Base-by-base conservation (phyloP, 2,329 filamentous ascomycete species). In the Curvularia spicifera region DNA sequence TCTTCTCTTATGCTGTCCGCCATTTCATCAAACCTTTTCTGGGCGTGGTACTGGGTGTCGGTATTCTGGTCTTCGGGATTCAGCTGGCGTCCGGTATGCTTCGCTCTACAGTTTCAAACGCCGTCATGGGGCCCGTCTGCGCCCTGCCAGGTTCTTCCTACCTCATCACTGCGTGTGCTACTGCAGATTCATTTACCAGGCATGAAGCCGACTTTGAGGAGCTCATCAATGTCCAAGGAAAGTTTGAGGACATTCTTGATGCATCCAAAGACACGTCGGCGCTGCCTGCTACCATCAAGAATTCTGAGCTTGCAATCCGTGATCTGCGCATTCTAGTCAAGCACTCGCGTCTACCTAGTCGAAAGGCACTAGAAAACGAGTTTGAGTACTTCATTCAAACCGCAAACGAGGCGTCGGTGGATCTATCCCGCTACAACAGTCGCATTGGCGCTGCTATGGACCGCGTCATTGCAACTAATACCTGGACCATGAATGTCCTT, bases 281-380 rank as follows among this genome's bases (percentile, higher is more conserved):
- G 1, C 78, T 95, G 3, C 91, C 91, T 0, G 81, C 90, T 65
- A 89, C 91, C 66, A 93, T 95, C 87, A 93, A 92, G 78, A 84
- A 87, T 9, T 88, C 88, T 2, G 90, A 94, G 74, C 82, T 86
- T 2, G 87, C 89, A 1, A 87, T 95, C 35, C 85, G 91, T 40
- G 91, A 93, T 67, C 78, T 95, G 24, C 86, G 89, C 31, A 88
- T 86, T 26, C 82, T 93, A 44, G 89, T 96, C 33, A 83, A 85
- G 39, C 87, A 88, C 76, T 91, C 89, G 65, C 83, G 85, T 22
- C 80, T 95, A 0, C 85, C 87, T 26, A 85, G 85, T 12, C 85
- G 85, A 29, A 84, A 89, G 35, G 89, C 93, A 75, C 83, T 96
- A 12, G 85, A 91, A 4, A 82, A 88, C 22, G 91, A 94, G 72